Evolutionary conservation across 345 rosid species (phyloP), one percentile per base, ranked within the genome.

Genomic region (Viola odorata): DNA sequence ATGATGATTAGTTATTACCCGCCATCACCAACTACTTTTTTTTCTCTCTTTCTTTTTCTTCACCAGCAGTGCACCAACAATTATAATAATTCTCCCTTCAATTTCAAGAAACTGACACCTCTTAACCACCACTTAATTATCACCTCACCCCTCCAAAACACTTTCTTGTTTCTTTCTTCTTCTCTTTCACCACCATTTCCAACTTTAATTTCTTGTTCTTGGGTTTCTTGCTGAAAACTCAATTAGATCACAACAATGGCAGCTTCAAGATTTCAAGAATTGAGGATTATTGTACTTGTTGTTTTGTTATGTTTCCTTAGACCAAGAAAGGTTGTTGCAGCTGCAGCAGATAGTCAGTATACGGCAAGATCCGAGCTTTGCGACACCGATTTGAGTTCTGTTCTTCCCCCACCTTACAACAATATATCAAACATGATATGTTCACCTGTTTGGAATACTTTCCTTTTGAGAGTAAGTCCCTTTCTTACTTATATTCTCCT

Each of bases 351-450:
- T n/a, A 45, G 16, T 40, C 45, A 50, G 53, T 40, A 10, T 56
- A 49, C 15, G 53, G 41, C 50, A 54, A 70, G 66, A 61, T 57
- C 77, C 12, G 80, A 78, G 62, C 86, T 85, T 56, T 92, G 98
- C 67, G 75, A 75, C 12, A 75, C 65, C 12, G 84, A 85, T 53
- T 53, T 81, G 58, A 72, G 77, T 8, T 69, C 50, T 36, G 77
- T 89, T 50, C 95, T 89, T 61, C 84, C 94, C 57, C 96, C 94
- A 6, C 96, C 98, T 0, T 89, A 87, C 59, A 77, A 74, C 50
- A 89, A 84, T 58, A 61, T 83, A 59, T 80, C 97, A 17, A 81
- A 80, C 51, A 69, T 84, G 73, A 60, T 73, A 1, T 89, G 98
- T 66, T 55, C 79, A 48, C 89, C 89, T 14, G 62, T 89, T 58